Evolutionary conservation across 1,139 yeast species (phyloP).

Genomic region (Geotrichum candidum): DNA sequence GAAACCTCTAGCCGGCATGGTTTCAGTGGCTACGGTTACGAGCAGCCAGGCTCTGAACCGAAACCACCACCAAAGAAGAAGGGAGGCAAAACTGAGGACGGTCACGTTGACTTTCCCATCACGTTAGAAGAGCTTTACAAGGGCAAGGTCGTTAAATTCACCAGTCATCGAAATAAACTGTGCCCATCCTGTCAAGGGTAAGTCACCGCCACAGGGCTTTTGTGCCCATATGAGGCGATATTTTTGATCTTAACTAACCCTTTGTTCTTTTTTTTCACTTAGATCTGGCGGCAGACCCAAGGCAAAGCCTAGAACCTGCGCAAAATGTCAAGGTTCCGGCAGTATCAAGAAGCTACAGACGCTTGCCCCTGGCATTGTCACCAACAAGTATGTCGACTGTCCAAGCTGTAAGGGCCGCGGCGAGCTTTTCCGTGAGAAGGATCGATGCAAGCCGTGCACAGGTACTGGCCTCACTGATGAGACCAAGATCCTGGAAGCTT

Average conservation of each 20-base stretch:
- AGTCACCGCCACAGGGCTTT: constrained; percentile 1
- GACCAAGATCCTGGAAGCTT: constrained; percentile 70
- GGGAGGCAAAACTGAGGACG: constrained; percentile 54
- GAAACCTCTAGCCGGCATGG: constrained; percentile 26
- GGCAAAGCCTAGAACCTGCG: constrained; percentile 55
- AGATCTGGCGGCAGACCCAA: constrained; percentile 55
- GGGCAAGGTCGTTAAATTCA: constrained; percentile 76
- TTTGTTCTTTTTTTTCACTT: neutral
- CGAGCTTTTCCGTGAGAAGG: constrained; percentile 52
- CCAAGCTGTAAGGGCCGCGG: constrained; percentile 71
- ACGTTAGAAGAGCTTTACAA: constrained; percentile 72
- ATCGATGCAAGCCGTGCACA: constrained; percentile 69
- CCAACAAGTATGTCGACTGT: constrained; percentile 61
- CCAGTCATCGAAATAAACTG: constrained; percentile 64
- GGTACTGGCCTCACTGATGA: constrained; percentile 63
- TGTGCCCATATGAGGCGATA: neutral
- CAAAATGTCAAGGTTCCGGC: constrained; percentile 71
- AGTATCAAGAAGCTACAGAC: constrained; percentile 52
- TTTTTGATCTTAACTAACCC: neutral
- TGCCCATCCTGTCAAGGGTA: constrained; percentile 67
- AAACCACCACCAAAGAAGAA: constrained; percentile 17
- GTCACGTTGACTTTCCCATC: constrained; percentile 55
- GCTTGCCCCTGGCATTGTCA: constrained; percentile 71
- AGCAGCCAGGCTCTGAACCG: constrained; percentile 16
- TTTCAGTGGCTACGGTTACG: constrained; percentile 23